Evolutionary conservation across 257 asterid species (phyloP), one percentile per base, ranked within the genome.

Genomic region (Capsicum chinense): DNA sequence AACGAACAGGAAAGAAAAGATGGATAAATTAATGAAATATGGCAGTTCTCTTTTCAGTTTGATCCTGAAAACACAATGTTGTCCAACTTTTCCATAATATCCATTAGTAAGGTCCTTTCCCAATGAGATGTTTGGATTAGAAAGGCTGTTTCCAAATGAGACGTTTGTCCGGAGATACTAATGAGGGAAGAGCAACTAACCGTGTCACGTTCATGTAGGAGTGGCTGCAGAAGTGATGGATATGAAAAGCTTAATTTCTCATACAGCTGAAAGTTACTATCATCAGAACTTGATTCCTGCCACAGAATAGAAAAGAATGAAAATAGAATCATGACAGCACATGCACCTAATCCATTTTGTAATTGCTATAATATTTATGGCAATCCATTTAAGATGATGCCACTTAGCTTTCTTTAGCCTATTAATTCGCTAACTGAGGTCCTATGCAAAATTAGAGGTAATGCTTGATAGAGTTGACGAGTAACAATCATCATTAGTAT

Each of bases 161-260:
- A 21, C 3, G 5, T 52, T 52, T 8, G 21, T 21, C 21, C 62
- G 12, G 57, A 15, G 44, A 17, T 39, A 37, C 7, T 33, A 17
- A 39, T 68, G 54, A 57, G 1, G 60, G 66, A 83, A 52, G 76
- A 68, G 68, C 13, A 39, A 83, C 94, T 92, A 84, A 94, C 99
- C 2, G 93, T 91, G 88, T 95, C 99, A 13, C 98, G 95, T 86
- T 95, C 99, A 63, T 94, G 83, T 84, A 94, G 82, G 84, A 95
- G 97, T 64, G 98, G 92, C 83, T 90, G 94, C 88, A 94, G 89
- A 78, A 95, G 88, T 5, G 99, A 93, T 50, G 99, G 98, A 87
- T 93, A 93, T 21, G 99, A 88, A 37, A 80, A 80, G 89, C 97
- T 92, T 66, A 95, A 87, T 87, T 87, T 92, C 90, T 93, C 95